These are phyloP conservation scores for Neospermospora avenae DNA, from an alignment of 2,329 filamentous ascomycete species.

Conservation along the genomic window DNA sequence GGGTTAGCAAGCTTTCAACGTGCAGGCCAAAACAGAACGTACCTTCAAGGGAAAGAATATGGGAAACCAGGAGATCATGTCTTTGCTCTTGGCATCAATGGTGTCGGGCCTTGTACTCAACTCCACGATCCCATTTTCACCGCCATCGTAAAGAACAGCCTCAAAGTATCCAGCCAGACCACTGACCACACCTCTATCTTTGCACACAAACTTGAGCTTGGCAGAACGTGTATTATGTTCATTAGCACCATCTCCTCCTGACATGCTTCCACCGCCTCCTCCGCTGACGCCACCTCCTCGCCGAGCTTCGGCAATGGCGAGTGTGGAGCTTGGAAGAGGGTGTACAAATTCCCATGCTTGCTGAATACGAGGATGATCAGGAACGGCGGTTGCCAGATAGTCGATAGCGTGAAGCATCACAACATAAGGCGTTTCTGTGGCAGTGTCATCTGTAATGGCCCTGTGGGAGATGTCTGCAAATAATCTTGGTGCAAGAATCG, in stretches of 20 bases:
- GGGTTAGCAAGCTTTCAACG: constrained; percentile 16
- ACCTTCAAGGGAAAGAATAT: constrained; percentile 97
- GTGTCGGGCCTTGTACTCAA: constrained; percentile 89
- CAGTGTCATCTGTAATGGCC: constrained; percentile 57
- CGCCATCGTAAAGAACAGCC: constrained; percentile 76
- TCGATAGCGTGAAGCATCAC: constrained; percentile 89
- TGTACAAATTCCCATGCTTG: constrained; percentile 79
- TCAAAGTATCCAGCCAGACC: constrained; percentile 95
- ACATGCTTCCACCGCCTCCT: constrained; percentile 69
- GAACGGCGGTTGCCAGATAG: constrained; percentile 66
- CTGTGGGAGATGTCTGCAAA: constrained; percentile 75
- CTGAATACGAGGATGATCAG: constrained; percentile 63
- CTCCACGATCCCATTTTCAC: constrained; percentile 61
- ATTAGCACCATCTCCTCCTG: constrained; percentile 76
- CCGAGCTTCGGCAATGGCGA: constrained; percentile 54
- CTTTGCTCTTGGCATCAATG: constrained; percentile 88
- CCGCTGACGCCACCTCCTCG: constrained; percentile 62
- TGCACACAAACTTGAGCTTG: constrained; percentile 73
- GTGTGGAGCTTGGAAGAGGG: constrained; percentile 59
- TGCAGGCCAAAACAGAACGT: constrained; percentile 37
- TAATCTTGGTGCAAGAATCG: constrained; percentile 82
- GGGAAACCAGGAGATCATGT: constrained; percentile 99
- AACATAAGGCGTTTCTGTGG: constrained; percentile 90
- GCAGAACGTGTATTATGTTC: constrained; percentile 86
- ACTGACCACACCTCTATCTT: constrained; percentile 79